phyloP scores from a whole-genome alignment of 140 eudicot species.

The Anethum foeniculum region DNA sequence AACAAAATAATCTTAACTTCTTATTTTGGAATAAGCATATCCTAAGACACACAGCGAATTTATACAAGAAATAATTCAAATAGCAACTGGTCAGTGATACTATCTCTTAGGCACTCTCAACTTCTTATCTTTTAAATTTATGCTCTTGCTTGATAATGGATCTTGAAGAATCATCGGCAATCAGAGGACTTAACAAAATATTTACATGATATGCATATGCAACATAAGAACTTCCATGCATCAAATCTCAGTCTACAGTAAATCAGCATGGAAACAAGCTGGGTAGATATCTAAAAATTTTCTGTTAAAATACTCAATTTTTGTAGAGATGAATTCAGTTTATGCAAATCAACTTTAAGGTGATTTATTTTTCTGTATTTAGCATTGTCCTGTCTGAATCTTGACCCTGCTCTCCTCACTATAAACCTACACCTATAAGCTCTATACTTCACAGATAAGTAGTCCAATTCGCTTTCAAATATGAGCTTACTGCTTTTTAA shows the following conservation, averaged over 20 bases:
- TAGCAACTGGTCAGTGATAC: not conserved
- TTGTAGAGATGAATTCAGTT: not conserved
- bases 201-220: not conserved
- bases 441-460: not conserved
- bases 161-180: not conserved
- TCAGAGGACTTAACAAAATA: not conserved
- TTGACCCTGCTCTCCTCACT: not conserved
- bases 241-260: not conserved
- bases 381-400: not conserved
- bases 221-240: not conserved
- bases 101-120: not conserved
- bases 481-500: conserved; percentile 63
- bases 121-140: not conserved
- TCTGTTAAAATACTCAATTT: not conserved
- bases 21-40: not conserved
- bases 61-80: not conserved
- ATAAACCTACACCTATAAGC: not conserved
- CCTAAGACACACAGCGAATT: not conserved
- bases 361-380: not conserved
- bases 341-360: not conserved
- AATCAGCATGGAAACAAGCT: not conserved
- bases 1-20: not conserved
- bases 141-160: not conserved
- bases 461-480: not conserved
- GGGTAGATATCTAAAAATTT: not conserved